phyloP scores from a whole-genome alignment of 2,329 filamentous ascomycete species.

The Diaporthe citri region DNA sequence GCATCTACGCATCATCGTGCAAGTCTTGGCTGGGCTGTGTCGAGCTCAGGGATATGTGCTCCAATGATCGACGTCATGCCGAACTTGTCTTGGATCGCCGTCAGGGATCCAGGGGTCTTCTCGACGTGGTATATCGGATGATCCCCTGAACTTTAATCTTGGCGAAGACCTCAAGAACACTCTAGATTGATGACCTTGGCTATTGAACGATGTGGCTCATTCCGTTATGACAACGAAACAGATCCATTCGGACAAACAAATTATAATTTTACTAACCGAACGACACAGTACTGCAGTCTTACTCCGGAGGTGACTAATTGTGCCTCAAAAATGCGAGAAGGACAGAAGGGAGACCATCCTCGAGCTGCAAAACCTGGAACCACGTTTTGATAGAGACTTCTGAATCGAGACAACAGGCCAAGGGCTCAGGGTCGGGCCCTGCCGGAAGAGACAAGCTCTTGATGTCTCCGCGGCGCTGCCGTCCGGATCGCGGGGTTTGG shows the following conservation, averaged over 20 bases:
- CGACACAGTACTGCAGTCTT: background rate
- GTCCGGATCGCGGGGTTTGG: background rate
- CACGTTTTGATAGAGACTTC: background rate
- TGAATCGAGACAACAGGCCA: background rate
- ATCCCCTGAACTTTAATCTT: background rate
- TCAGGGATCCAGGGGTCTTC: constrained; percentile 15
- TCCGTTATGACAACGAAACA: background rate
- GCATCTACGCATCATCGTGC: constrained; percentile 23
- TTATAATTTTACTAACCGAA: background rate
- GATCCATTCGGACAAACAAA: no score
- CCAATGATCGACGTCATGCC: constrained; percentile 29
- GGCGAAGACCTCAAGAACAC: background rate
- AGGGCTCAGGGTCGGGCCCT: background rate
- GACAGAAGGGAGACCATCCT: background rate
- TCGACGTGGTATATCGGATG: background rate
- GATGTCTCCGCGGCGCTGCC: background rate
- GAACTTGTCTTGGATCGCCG: constrained; percentile 13
- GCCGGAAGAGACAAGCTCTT: background rate
- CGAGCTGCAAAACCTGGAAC: background rate
- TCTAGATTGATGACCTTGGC: no score
- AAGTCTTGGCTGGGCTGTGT: background rate
- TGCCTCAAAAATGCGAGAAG: background rate
- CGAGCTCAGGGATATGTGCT: constrained; percentile 1
- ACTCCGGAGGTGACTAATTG: background rate
- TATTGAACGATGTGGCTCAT: background rate